A percentile compares a stretch with the other conserved stretches of the same genome.
Evolutionary conservation across 768 basidiomycete genomes (phyloP).

Genomic region (Mycena latifolia): DNA sequence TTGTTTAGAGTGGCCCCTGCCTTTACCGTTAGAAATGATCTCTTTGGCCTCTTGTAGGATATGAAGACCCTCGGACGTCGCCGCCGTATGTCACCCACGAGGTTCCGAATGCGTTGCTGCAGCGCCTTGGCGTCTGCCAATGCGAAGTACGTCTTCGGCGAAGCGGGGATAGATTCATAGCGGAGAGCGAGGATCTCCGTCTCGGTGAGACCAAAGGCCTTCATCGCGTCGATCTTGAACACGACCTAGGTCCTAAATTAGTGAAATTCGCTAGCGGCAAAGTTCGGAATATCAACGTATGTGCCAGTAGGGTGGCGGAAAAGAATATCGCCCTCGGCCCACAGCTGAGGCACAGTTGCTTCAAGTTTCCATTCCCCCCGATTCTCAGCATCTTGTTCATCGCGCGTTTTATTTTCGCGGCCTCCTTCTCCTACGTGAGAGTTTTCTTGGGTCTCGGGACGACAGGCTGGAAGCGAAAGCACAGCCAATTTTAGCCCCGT

Average conservation of each 20-base stretch:
- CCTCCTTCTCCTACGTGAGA: constrained; percentile 6
- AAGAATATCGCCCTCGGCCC: neutral
- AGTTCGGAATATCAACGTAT: neutral
- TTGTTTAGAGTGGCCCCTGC: too few relatives aligned
- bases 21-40: too few relatives aligned
- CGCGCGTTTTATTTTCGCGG: constrained; percentile 14
- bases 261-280: neutral
- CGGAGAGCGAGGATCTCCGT: constrained; percentile 17
- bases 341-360: neutral
- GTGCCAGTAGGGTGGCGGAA: constrained; percentile 5
- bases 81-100: too few relatives aligned
- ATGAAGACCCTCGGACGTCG: too few relatives aligned
- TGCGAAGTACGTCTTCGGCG: constrained; percentile 22
- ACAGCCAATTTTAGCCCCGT: constrained; percentile 5
- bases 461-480: neutral
- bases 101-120: too few relatives aligned
- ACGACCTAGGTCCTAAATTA: constrained; percentile 14
- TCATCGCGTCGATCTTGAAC: constrained; percentile 29
- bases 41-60: too few relatives aligned
- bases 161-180: constrained; percentile 8
- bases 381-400: constrained; percentile 5
- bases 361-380: constrained; percentile 12
- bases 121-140: constrained; percentile 5
- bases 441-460: neutral
- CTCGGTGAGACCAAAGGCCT: constrained; percentile 25